phyloP scores from a whole-genome alignment of 1,139 yeast species.

The Diutina rugosa region DNA sequence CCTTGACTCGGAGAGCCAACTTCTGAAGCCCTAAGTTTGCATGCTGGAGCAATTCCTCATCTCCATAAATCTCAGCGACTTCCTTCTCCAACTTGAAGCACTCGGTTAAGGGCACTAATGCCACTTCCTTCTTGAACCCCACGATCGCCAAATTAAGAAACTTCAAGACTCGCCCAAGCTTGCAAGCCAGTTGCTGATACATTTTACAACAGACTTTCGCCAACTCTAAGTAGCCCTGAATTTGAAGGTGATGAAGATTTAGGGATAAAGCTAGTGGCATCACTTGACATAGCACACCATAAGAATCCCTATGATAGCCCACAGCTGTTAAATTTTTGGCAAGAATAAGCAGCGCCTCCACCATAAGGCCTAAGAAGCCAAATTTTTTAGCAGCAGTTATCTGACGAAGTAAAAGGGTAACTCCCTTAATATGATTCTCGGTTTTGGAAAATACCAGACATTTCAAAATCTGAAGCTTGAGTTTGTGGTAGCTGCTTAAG shows the following conservation, averaged over 20 bases:
- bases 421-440: constrained; percentile 25
- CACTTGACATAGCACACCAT: neutral
- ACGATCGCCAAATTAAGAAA: constrained; percentile 28
- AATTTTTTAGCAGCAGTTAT: constrained; percentile 25
- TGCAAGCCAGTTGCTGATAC: neutral
- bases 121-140: constrained; percentile 24
- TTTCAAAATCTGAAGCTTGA: constrained; percentile 31
- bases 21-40: neutral
- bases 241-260: neutral
- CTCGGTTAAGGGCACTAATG: constrained; percentile 15
- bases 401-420: constrained; percentile 32
- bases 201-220: neutral
- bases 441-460: constrained; percentile 24
- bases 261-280: neutral
- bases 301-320: constrained; percentile 21
- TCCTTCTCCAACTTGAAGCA: constrained; percentile 22
- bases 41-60: neutral
- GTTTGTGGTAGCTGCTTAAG: constrained; percentile 22
- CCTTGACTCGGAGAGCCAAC: neutral
- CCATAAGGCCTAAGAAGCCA: constrained; percentile 24
- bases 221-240: neutral
- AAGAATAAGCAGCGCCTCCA: constrained; percentile 27
- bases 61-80: constrained; percentile 12
- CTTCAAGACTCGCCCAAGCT: constrained; percentile 9
- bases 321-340: constrained; percentile 23